Conservation (phyloP, 129 eudicot genomes). For the Saposhnikovia divaricata region DNA sequence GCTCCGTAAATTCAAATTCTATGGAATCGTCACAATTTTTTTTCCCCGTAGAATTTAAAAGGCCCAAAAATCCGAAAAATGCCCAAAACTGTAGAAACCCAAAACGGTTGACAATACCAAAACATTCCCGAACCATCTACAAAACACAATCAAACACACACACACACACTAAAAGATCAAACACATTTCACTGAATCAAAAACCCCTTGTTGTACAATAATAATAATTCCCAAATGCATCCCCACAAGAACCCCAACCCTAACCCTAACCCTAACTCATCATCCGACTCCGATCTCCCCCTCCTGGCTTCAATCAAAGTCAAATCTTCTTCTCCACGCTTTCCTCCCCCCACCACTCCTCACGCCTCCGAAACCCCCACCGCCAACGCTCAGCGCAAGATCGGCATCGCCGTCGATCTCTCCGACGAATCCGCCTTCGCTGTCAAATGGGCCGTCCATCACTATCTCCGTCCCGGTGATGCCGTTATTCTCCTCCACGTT, state of each 20-base stretch:
- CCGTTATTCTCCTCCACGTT: slow-evolving; percentile 81
- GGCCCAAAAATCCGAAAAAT: not conserved
- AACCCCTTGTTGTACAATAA: slow-evolving; percentile 4
- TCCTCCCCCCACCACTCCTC: slow-evolving; percentile 47
- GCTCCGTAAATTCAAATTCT: too few relatives aligned
- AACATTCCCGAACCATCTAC: not conserved
- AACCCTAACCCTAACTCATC: slow-evolving; percentile 10
- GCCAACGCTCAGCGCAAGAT: slow-evolving; percentile 71
- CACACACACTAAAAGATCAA: not conserved
- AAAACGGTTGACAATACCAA: not conserved
- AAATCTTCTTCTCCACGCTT: slow-evolving; percentile 77
- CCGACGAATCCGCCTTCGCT: slow-evolving; percentile 85
- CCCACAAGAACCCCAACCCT: slow-evolving; percentile 17
- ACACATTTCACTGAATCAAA: not conserved
- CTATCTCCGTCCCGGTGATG: slow-evolving; percentile 92
- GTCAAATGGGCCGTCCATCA: slow-evolving; percentile 91
- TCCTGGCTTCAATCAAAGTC: slow-evolving; percentile 64
- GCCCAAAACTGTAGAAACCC: not conserved
- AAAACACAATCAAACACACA: not conserved
- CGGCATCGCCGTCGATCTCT: slow-evolving; percentile 89
- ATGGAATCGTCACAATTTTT: too few relatives aligned
- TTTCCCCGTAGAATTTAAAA: not conserved
- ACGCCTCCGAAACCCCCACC: slow-evolving; percentile 67
- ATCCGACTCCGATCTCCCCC: slow-evolving; percentile 59
- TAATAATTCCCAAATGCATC: slow-evolving; percentile 29